Conservation (phyloP, 352 stramenopile species). For the Bremia lactucae region DNA sequence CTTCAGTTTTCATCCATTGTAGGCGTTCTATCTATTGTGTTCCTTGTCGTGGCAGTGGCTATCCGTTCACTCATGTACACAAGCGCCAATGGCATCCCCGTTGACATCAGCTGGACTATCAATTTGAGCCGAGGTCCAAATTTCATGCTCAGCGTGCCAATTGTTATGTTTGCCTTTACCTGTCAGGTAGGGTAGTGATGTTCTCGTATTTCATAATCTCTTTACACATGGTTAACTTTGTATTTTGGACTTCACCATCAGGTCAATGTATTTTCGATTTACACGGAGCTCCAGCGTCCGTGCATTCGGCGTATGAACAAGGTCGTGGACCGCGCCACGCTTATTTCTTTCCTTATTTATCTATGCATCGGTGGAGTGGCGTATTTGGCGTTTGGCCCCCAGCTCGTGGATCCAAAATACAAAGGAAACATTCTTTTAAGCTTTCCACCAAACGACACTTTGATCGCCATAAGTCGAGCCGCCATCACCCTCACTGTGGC, state of each 20-base stretch:
- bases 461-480: constrained; percentile 70
- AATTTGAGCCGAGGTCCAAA: constrained; percentile 53
- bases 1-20: constrained; percentile 81
- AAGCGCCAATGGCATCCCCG: constrained; percentile 37
- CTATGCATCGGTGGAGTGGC: constrained; percentile 66
- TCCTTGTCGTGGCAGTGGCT: constrained; percentile 70
- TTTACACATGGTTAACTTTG: too few species aligned
- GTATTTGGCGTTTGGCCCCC: constrained; percentile 66
- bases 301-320: constrained; percentile 86
- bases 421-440: constrained; percentile 81
- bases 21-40: constrained; percentile 77
- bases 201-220: too few species aligned
- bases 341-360: constrained; percentile 67
- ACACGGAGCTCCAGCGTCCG: constrained; percentile 77
- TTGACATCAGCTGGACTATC: constrained; percentile 66
- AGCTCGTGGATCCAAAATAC: constrained; percentile 50
- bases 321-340: constrained; percentile 68
- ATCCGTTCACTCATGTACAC: constrained; percentile 70
- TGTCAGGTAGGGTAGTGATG: constrained; percentile 58
- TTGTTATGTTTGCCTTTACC: constrained; percentile 87
- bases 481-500: constrained; percentile 82
- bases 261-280: constrained; percentile 85
- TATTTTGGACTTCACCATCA: constrained; percentile 5
- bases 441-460: constrained; percentile 62
- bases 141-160: constrained; percentile 81